Base-by-base conservation (phyloP, 73 alveolate species). In the Paramecium tetraurelia region DNA sequence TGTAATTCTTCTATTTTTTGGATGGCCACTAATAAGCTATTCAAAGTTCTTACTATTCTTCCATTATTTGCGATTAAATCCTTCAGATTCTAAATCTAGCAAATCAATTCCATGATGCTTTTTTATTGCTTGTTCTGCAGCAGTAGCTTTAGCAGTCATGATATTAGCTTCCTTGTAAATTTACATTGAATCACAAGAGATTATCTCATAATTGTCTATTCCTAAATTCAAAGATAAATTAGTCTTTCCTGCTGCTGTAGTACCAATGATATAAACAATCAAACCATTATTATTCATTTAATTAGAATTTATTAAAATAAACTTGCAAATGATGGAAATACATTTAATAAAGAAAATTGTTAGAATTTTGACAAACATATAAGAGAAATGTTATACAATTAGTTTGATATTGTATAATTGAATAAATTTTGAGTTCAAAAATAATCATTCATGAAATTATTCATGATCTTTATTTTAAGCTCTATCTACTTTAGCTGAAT, bases 171-270 rank as follows among this genome's bases (percentile, higher is more conserved):
- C 95, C 59, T 95, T 85, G 86, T 96, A 96, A 12, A 96, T 86
- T 76, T 96, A 89, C 97, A 96, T 95, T 4, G 98, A 96, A 85
- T 96, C 99, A 7, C 96, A 95, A 43, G 98, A 96, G 2, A 96
- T 93, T 5, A 96, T 95, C 43, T 94, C 99, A 36, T 96, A 88
- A 63, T 92, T 85, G 48, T 80, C 71, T 48, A 35, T 41, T n/a
- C 98, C 99, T 7, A 96, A 20, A 77, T 94, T 96, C 3, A 96
- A 70, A 29, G 97, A 95, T 38, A 96, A 92, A 46, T 95, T 96
- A 18, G 97, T 92, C 70, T 96, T 96, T 40, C 99, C 99, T n/a
- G 95, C 95, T 44, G 98, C 99, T 59, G 99, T 96, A 38, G 99
- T 93, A 5, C 99, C 99, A 18, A 96, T 59, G 0, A 96, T 68